Evolutionary conservation across 768 basidiomycete species (phyloP), one percentile per base, ranked within the genome.

Genomic region (Termitomyces sp.): DNA sequence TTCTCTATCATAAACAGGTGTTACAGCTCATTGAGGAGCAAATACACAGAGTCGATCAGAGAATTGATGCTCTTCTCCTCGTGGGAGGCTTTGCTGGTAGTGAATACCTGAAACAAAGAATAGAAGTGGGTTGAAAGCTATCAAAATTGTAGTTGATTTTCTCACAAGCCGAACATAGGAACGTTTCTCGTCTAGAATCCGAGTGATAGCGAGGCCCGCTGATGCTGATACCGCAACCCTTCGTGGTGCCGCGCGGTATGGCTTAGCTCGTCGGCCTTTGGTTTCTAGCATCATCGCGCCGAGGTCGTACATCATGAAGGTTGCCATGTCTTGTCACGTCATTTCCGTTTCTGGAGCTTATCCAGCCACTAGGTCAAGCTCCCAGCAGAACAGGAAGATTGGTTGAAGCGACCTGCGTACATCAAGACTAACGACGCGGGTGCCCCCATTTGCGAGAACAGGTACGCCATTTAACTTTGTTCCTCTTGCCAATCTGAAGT

Each of bases 11-110:
- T 65, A 53, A 58, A 50, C 68, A 94, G 89, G 92, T 92, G 36
- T 75, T 94, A 28, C 82, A 85, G 24, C 80, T 94, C 67, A 86
- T 94, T 66, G 90, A 92, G 67, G 87, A 88, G 22, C 92, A 94
- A 74, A 77, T 86, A 55, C 76, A 76, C 63, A 84, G 81, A 71
- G 79, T 89, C 55, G 82, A 89, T 69, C 88, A 90, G 69, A 78
- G 78, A 50, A 84, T 94, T 70, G 86, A 94, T 79, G 93, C 92
- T 9, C 76, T 96, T 55, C 84, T 96, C 66, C 85, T 95, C 68
- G 92, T 96, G 70, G 93, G 93, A 74, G 93, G 93, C 57, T 96
- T 96, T 73, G 89, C 89, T 53, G 91, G 88, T 7, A 90, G 90
- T 72, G 88, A 92, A 70, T 94, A 96, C 73, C 78, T 94, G 65